phyloP scores from a whole-genome alignment of 2,329 filamentous ascomycete genomes.

The Bimuria novae-zelandiae region DNA sequence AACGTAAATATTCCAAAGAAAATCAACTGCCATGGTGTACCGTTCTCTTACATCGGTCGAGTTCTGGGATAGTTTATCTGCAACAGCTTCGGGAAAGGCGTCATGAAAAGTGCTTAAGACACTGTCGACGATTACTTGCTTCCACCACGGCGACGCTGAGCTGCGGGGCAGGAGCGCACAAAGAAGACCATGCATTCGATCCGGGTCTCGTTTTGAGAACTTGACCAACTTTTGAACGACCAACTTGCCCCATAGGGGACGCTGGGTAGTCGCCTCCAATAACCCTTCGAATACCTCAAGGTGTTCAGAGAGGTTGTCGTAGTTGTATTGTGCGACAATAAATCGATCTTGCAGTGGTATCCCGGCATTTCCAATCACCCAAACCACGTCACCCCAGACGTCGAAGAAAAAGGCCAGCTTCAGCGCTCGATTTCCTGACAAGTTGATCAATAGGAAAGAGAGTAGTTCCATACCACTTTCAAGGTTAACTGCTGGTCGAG shows the following conservation, averaged over 20 bases:
- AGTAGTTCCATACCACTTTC: neutral
- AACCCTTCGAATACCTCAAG: neutral
- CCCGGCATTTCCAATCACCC: too few species aligned
- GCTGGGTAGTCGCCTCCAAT: neutral
- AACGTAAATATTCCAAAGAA: neutral
- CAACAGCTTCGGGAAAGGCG: neutral
- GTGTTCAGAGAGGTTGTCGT: neutral
- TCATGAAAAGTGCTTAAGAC: neutral
- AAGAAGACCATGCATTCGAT: conserved; percentile 1
- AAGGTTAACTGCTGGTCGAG: neutral
- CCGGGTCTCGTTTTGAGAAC: neutral
- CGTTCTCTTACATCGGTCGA: neutral
- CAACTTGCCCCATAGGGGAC: neutral
- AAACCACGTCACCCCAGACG: neutral
- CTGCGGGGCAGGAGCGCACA: neutral
- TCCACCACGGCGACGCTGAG: neutral
- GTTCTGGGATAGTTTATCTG: too few species aligned
- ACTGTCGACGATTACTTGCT: neutral
- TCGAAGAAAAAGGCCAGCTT: neutral
- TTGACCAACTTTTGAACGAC: neutral
- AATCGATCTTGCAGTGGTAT: too few species aligned
- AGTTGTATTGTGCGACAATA: neutral
- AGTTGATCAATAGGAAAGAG: neutral
- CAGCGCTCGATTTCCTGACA: neutral
- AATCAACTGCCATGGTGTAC: neutral